Conservation (phyloP, 352 stramenopile species). For the Elongisporangium undulatum region DNA sequence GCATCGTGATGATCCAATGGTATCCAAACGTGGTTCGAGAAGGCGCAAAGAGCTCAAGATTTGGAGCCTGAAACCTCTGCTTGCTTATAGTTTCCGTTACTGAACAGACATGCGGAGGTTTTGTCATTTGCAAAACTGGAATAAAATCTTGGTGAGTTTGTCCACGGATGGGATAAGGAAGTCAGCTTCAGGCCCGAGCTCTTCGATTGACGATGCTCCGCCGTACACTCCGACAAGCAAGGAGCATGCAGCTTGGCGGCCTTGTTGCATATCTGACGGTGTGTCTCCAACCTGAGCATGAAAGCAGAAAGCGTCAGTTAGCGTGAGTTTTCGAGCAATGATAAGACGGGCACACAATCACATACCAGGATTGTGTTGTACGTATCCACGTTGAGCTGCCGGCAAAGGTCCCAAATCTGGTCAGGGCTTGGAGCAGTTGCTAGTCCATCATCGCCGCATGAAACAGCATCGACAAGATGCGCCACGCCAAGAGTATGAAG, state of each 20-base stretch:
- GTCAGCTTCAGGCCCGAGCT: conserved; percentile 38
- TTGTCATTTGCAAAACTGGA: conserved; percentile 21
- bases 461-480: conserved; percentile 31
- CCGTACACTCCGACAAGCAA: conserved; percentile 41
- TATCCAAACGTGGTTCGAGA: background rate
- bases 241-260: conserved; percentile 21
- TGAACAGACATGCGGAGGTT: background rate
- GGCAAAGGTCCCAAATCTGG: conserved; percentile 39
- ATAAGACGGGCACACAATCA: background rate
- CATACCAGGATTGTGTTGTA: conserved; percentile 40
- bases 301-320: background rate
- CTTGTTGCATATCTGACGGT: conserved; percentile 36
- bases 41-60: background rate
- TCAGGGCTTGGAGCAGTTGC: conserved; percentile 24
- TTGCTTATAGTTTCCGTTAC: background rate
- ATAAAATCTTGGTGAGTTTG: conserved; percentile 39
- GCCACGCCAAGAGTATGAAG: conserved; percentile 24
- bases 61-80: background rate
- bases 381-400: conserved; percentile 23
- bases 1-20: background rate
- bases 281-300: conserved; percentile 35
- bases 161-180: conserved; percentile 39
- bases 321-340: too few species aligned
- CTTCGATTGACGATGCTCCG: conserved; percentile 29
- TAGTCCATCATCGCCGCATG: conserved; percentile 44